Evolutionary conservation across 257 asterid species (phyloP), one percentile per base, ranked within the genome.

Genomic region (Nicotiana knightiana): DNA sequence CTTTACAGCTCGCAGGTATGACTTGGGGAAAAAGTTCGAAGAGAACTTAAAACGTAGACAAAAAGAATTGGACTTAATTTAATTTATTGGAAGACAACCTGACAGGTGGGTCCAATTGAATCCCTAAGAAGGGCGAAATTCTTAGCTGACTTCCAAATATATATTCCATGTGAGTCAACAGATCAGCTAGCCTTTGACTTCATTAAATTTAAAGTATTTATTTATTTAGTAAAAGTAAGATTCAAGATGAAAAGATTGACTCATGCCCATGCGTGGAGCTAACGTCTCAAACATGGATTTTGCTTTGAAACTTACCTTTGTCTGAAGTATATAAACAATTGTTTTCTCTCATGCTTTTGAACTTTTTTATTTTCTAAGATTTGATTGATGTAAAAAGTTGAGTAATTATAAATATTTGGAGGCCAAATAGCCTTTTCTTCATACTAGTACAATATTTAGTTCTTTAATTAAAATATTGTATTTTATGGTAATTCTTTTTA

Each of bases 41-140:
- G 75, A 82, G 16, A 26, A 37, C 9, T 37, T 6, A 37, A 37
- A 37, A 43, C 48, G 18, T 15, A 13, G 66, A 4, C 51, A 76
- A 51, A 51, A 12, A 65, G 2, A 48, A 73, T 73, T 48, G 9
- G 43, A 73, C n/a, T 62, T 82, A 48, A 73, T 73, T 48, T 6
- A 21, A 73, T 35, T 62, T 82, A 88, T 81, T 89, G 91, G 86
- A 80, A 85, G 70, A 71, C 85, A 81, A 71, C 88, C 90, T 77
- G 85, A 83, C 86, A 86, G 51, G 83, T 81, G 85, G 89, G 89
- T 87, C 90, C 89, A 87, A 89, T 28, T 82, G 78, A 75, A 82
- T 55, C 68, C 87, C 33, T 8, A 26, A 17, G 71, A 32, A 65
- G 37, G 5, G 9, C 15, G 77, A 55, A 79, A 28, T 67, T 39